Base-by-base conservation (phyloP, 2,329 filamentous ascomycete genomes). In the Phialemonium atrogriseum region DNA sequence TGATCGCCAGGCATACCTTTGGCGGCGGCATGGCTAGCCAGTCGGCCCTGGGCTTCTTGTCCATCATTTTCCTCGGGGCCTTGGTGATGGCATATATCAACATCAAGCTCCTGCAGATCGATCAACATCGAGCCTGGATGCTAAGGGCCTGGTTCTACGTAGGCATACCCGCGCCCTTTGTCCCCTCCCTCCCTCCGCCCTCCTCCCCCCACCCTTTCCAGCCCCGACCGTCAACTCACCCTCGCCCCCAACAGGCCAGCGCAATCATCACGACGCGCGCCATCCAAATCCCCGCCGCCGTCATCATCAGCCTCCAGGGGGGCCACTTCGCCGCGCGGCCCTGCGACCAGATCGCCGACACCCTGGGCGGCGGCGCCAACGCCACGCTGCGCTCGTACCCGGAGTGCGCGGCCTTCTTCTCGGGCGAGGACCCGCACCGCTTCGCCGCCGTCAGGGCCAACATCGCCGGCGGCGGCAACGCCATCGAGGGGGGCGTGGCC, bases 91-190 rank as follows among this genome's bases (percentile, higher is more conserved):
- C 72, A 1, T 66, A 64, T 19, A 56, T 67, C 46, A 77, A 77
- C 39, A 66, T 80, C 48, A 77, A 71, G 47, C 54, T 59, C 3
- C 50, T 78, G 2, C 73, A 78, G 44, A 72, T 82, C 29, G 72
- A 78, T 19, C 66, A 78, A 43, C 75, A 80, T 38, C 62, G 75
- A 2, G 70, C 70, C 3, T 80, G 73, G 74, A 80, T 79, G 74
- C 44, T 80, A 18, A 50, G 75, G 14, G 59, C 66, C 7, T 69
- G 66, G 66, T 54, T 66, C 23, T 65, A 66, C 38, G 59, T 66
- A n/a, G n/a, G n/a, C n/a, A n/a, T n/a, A n/a, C n/a, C n/a, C n/a
- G n/a, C n/a, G n/a, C n/a, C n/a, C n/a, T n/a, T n/a, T n/a, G n/a
- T n/a, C n/a, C n/a, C n/a, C n/a, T n/a, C n/a, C n/a, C n/a, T n/a